phyloP scores from a whole-genome alignment of 306 rosid species.

The Ormosia emarginata region DNA sequence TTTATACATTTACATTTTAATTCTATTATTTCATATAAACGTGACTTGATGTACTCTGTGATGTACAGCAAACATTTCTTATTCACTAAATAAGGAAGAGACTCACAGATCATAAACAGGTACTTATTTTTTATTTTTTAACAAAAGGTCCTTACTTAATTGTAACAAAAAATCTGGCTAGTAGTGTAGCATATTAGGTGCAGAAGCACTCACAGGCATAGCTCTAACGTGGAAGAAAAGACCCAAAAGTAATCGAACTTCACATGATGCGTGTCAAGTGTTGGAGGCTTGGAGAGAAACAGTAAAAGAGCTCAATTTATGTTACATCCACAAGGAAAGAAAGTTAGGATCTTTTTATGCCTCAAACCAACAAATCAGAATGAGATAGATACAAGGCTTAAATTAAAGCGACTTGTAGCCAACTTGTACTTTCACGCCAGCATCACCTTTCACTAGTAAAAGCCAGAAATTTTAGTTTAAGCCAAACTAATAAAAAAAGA shows the following conservation, averaged over 20 bases:
- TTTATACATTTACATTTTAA: too few species aligned
- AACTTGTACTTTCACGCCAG: constrained; percentile 40
- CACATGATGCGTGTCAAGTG: constrained; percentile 44
- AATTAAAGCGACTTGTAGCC: constrained; percentile 30
- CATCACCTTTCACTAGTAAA: constrained; percentile 42
- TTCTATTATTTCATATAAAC: too few species aligned
- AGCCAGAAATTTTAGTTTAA: constrained; percentile 14
- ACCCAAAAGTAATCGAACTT: constrained; percentile 23
- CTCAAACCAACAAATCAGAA: constrained; percentile 19
- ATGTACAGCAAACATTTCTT: too few species aligned
- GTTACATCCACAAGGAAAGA: constrained; percentile 10
- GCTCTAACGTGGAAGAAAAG: not conserved
- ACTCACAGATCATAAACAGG: not conserved
- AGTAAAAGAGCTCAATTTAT: not conserved
- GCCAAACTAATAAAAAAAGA: not conserved
- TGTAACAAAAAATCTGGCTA: not conserved
- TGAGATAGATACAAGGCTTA: constrained; percentile 6
- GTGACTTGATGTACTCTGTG: too few species aligned
- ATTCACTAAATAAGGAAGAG: not conserved
- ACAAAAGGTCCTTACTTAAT: too few species aligned
- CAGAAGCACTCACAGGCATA: constrained; percentile 24
- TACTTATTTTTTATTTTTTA: not conserved
- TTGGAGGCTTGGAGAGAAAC: not conserved
- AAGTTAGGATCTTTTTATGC: constrained; percentile 31
- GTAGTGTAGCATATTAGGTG: constrained; percentile 30